Evolutionary conservation across 2,329 filamentous ascomycete species (phyloP), one percentile per base, ranked within the genome.

Genomic region (Fusarium verticillioides): DNA sequence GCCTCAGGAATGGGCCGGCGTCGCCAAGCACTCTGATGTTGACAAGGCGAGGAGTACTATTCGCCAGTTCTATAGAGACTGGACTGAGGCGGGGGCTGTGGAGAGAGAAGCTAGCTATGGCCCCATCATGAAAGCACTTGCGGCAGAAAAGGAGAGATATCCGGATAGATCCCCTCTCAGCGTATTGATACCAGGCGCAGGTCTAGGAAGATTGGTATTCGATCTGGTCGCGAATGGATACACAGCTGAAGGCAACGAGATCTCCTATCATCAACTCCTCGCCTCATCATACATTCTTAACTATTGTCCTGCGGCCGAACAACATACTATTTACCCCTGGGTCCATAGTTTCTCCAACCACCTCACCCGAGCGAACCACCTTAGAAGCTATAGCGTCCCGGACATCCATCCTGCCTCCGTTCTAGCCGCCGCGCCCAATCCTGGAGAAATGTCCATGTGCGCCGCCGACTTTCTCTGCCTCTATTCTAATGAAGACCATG

Each of bases 181-280:
- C 49, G 90, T 99, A 2, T 87, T 99, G 1, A 92, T 98, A 1
- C 96, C 96, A 0, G 96, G 96, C 1, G 95, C 96, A 8, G 96
- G 96, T 0, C 85, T 99, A 5, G 96, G 94, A 6, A 89, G 96
- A 19, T 85, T 98, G 5, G 94, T 98, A 1, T 97, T 97, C 78
- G 96, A 99, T 49, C 86, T 98, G 19, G 94, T 92, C 79, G 85
- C 84, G 34, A 85, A 85, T 2, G 95, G 96, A 16, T 97, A 91
- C 81, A 84, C 88, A 16, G 89, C 91, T 2, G 95, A 98, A 81
- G 96, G 96, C 34, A 98, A 98, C 79, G 94, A 99, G 83, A 97
- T 98, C 70, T 98, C 95, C 6, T 98, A 97, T 79, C 96, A 99
- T 81, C 94, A 97, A 81, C 89, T 99, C n/a, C 87, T 98, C 65